A percentile compares a stretch with the other conserved stretches of the same genome.
Evolutionary conservation across 2,329 filamentous ascomycete species (phyloP).

Genomic region (Bretziella fagacearum): DNA sequence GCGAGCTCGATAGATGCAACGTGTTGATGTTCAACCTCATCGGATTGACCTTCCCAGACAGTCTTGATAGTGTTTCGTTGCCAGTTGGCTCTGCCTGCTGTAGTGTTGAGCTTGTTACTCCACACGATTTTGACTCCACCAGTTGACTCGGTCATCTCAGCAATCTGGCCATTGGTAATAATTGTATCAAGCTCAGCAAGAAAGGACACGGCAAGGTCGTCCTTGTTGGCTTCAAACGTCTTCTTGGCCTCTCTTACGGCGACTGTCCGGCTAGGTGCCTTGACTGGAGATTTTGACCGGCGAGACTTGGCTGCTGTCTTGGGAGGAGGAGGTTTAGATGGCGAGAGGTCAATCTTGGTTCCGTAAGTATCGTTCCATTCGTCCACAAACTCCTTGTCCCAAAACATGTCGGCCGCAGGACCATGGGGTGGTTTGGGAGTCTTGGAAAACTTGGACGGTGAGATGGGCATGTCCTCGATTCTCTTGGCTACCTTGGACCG

Average conservation of each 20-base stretch:
- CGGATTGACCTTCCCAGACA: neutral
- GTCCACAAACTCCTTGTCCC: conserved; percentile 40
- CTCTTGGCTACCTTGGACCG: neutral
- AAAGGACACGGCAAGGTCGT: conserved; percentile 45
- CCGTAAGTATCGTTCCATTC: conserved; percentile 49
- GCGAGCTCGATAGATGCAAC: conserved; percentile 78
- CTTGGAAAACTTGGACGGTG: conserved; percentile 16
- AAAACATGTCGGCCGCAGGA: conserved; percentile 40
- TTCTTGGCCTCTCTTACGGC: conserved; percentile 32
- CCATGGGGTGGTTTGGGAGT: conserved; percentile 35
- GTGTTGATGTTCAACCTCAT: conserved; percentile 24
- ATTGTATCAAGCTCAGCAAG: conserved; percentile 49
- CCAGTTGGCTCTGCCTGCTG: conserved; percentile 62
- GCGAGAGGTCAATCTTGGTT: conserved; percentile 21
- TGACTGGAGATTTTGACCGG: neutral
- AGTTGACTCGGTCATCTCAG: conserved; percentile 39
- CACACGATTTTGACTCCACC: conserved; percentile 57
- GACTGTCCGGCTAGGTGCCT: conserved; percentile 21
- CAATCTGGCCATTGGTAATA: conserved; percentile 45
- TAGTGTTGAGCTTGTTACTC: conserved; percentile 65
- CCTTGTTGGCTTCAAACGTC: conserved; percentile 44
- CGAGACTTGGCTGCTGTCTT: neutral
- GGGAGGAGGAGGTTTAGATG: conserved; percentile 12
- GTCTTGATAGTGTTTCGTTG: conserved; percentile 38
- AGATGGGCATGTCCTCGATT: neutral